Conservation (phyloP, 1,284 basidiomycete genomes). For the Anthracocystis walkeri region DNA sequence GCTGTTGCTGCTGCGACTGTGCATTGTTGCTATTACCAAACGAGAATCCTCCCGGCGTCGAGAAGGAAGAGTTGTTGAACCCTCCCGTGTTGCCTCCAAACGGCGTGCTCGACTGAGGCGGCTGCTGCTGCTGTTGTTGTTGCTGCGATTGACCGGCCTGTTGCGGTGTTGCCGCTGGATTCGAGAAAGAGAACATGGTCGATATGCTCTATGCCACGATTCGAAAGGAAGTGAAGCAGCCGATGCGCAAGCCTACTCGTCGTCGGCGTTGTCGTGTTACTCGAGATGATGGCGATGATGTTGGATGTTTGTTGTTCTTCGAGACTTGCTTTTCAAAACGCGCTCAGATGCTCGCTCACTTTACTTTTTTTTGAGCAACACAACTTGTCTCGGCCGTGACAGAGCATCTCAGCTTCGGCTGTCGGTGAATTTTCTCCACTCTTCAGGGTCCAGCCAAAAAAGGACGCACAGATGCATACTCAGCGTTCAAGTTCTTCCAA, state of each 20-base stretch:
- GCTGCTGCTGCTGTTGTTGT: constrained; percentile 29
- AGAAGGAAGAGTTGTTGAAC: constrained; percentile 18
- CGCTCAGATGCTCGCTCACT: constrained; percentile 16
- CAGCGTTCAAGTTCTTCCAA: neutral
- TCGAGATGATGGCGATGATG: neutral
- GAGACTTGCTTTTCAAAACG: constrained; percentile 7
- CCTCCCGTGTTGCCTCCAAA: constrained; percentile 31
- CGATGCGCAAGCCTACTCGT: no score
- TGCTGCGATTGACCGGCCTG: constrained; percentile 33
- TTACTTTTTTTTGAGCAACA: neutral
- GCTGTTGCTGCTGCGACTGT: constrained; percentile 20
- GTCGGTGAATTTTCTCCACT: constrained; percentile 4
- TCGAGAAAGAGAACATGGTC: constrained; percentile 44
- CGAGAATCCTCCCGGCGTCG: constrained; percentile 38
- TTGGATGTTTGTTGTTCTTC: constrained; percentile 26
- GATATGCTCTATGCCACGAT: neutral
- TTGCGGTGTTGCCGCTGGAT: constrained; percentile 29
- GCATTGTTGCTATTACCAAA: constrained; percentile 38
- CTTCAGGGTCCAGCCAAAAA: constrained; percentile 4
- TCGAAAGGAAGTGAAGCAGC: no score
- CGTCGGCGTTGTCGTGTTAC: no score
- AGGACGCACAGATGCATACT: constrained; percentile 5
- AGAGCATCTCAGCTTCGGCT: neutral
- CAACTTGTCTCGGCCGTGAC: constrained; percentile 20
- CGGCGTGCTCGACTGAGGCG: constrained; percentile 35